These are phyloP conservation scores for Neofusicoccum kwambonambiense DNA, from an alignment of 2,329 filamentous ascomycete species.

Conservation along the genomic window DNA sequence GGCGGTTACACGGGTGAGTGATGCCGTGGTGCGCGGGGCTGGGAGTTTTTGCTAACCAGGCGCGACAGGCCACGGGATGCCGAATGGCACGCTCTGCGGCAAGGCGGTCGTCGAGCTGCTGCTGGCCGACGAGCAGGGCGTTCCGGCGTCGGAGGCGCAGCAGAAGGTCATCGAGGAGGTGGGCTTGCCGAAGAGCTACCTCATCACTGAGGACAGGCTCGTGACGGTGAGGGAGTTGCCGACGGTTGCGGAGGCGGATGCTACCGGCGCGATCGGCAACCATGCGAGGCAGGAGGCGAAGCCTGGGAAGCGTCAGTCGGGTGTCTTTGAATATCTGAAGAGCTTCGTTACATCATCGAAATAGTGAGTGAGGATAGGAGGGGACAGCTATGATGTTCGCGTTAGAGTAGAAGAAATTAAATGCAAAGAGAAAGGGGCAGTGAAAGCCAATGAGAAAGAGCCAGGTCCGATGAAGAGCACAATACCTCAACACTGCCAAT, in stretches of 20 bases:
- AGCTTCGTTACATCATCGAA: neutral
- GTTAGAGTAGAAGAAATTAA: too few relatives aligned
- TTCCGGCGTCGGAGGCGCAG: conserved; percentile 30
- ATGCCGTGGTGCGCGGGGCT: too few relatives aligned
- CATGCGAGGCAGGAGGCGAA: conserved; percentile 15
- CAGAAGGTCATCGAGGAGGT: conserved; percentile 33
- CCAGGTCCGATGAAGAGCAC: too few relatives aligned
- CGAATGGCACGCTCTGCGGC: conserved; percentile 66
- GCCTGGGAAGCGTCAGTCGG: neutral
- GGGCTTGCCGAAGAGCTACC: conserved; percentile 37
- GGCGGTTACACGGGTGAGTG: conserved; percentile 62
- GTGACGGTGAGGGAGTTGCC: conserved; percentile 29
- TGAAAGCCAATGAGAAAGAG: too few relatives aligned
- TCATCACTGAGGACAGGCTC: conserved; percentile 38
- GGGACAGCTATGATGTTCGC: too few relatives aligned
- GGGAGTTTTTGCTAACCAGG: too few relatives aligned
- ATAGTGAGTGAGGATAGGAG: neutral
- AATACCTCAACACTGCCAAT: too few relatives aligned
- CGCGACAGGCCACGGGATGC: conserved; percentile 64
- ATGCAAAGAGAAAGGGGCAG: too few relatives aligned
- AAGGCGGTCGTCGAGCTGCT: conserved; percentile 64
- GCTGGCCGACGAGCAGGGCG: conserved; percentile 39
- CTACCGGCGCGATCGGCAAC: conserved; percentile 24
- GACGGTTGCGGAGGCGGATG: conserved; percentile 36
- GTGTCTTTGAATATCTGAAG: conserved; percentile 2